phyloP scores from a whole-genome alignment of 2,329 filamentous ascomycete genomes.

The Aureobasidium uvarum region DNA sequence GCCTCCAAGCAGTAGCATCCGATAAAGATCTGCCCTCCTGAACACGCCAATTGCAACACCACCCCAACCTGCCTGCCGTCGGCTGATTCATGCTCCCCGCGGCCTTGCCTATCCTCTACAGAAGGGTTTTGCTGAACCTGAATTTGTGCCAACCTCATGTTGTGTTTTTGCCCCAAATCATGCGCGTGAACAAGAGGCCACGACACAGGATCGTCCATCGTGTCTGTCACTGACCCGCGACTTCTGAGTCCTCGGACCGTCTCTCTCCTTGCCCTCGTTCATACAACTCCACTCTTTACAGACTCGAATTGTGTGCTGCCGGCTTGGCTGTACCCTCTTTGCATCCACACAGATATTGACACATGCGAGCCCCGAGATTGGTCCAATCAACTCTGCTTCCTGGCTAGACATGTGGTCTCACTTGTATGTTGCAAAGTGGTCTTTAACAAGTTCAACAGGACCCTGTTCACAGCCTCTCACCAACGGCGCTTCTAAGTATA shows the following conservation, averaged over 20 bases:
- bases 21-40: constrained; percentile 17
- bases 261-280: constrained; percentile 17
- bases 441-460: neutral
- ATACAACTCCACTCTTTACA: constrained; percentile 18
- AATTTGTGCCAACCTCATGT: constrained; percentile 1
- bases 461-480: neutral
- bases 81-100: constrained; percentile 21
- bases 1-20: constrained; percentile 1
- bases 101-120: constrained; percentile 6
- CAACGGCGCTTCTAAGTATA: neutral
- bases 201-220: neutral
- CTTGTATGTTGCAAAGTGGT: neutral
- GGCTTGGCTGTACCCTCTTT: constrained; percentile 21
- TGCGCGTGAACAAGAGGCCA: constrained; percentile 17
- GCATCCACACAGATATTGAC: constrained; percentile 21
- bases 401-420: neutral
- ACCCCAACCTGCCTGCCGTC: constrained; percentile 8
- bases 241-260: constrained; percentile 13
- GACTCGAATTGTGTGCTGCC: neutral
- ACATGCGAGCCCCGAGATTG: constrained; percentile 8
- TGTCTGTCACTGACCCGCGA: neutral
- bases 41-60: constrained; percentile 5
- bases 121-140: neutral
- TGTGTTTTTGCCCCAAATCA: constrained; percentile 9
- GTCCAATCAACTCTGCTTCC: constrained; percentile 11